Conservation (phyloP, 2,329 filamentous ascomycete genomes). For the Penicillium fuscoglaucum region DNA sequence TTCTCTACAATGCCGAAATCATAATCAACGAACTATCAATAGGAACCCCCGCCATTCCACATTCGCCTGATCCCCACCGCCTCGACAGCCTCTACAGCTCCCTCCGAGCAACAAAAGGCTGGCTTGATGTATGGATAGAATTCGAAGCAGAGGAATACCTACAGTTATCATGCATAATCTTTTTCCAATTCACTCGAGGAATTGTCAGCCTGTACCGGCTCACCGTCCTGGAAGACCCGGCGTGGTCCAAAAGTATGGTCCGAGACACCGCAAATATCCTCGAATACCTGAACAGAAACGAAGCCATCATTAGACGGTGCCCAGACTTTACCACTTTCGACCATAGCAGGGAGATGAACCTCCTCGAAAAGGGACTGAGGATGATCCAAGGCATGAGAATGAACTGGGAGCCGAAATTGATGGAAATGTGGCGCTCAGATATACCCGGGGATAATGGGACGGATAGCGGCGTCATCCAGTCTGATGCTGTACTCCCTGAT, state of each 20-base stretch:
- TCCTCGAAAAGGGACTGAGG: constrained; percentile 21
- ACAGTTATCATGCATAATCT: constrained; percentile 23
- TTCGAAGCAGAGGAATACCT: constrained; percentile 16
- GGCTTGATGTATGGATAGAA: constrained; percentile 23
- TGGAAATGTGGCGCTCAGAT: constrained; percentile 21
- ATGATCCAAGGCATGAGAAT: constrained; percentile 20
- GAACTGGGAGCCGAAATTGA: constrained; percentile 25
- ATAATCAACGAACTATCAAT: constrained; percentile 26
- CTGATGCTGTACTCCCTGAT: constrained; percentile 12
- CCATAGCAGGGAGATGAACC: constrained; percentile 12
- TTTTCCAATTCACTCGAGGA: constrained; percentile 26
- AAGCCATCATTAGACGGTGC: constrained; percentile 14
- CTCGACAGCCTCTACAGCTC: constrained; percentile 25
- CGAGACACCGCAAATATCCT: constrained; percentile 29
- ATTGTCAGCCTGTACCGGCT: constrained; percentile 27
- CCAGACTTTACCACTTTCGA: constrained; percentile 1
- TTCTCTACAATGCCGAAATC: constrained; percentile 22
- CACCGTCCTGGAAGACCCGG: constrained; percentile 27
- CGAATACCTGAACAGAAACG: constrained; percentile 23
- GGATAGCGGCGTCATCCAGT: constrained; percentile 2
- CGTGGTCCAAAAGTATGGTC: constrained; percentile 29
- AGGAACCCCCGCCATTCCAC: constrained; percentile 14
- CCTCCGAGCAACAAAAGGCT: constrained; percentile 25
- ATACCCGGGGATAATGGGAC: constrained; percentile 7
- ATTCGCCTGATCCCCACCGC: constrained; percentile 23